Evolutionary conservation across 208 protist species (phyloP).

Genomic region (Trypanosoma grayi): DNA sequence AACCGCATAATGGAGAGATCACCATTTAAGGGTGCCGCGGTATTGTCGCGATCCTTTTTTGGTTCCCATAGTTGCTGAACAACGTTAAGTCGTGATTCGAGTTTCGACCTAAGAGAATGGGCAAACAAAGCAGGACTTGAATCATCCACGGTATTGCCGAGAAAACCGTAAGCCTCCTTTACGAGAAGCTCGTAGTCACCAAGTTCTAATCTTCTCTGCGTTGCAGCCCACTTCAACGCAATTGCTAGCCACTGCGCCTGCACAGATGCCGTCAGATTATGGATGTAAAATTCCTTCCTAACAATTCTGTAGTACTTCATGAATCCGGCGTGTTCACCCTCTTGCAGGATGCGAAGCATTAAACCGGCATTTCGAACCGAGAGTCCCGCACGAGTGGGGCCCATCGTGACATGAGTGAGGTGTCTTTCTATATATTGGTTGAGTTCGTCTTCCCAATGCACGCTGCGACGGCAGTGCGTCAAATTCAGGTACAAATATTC

Average conservation of each 20-base stretch:
- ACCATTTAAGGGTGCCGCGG: neutral
- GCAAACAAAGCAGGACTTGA: neutral
- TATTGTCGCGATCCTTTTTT: neutral
- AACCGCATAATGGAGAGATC: slow-evolving; percentile 13
- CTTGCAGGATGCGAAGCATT: slow-evolving; percentile 67
- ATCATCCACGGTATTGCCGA: neutral
- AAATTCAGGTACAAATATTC: slow-evolving; percentile 62
- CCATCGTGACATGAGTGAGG: slow-evolving; percentile 4
- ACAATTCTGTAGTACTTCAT: slow-evolving; percentile 65
- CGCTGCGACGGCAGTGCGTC: slow-evolving; percentile 53
- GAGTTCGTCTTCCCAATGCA: slow-evolving; percentile 43
- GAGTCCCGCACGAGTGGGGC: slow-evolving; percentile 17
- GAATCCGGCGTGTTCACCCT: slow-evolving; percentile 57
- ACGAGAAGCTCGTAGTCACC: slow-evolving; percentile 19
- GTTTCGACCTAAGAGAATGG: slow-evolving; percentile 4
- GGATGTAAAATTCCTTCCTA: slow-evolving; percentile 8
- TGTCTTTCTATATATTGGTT: slow-evolving; percentile 27
- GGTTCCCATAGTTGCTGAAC: slow-evolving; percentile 7
- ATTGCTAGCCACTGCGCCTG: slow-evolving; percentile 21
- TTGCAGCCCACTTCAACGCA: slow-evolving; percentile 24
- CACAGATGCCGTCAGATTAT: neutral
- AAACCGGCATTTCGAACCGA: slow-evolving; percentile 57
- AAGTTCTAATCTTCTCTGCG: slow-evolving; percentile 2
- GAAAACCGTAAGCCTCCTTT: slow-evolving; percentile 10
- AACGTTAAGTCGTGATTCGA: slow-evolving; percentile 2